Conservation (phyloP, 768 basidiomycete genomes). For the Suillus bovinus region DNA sequence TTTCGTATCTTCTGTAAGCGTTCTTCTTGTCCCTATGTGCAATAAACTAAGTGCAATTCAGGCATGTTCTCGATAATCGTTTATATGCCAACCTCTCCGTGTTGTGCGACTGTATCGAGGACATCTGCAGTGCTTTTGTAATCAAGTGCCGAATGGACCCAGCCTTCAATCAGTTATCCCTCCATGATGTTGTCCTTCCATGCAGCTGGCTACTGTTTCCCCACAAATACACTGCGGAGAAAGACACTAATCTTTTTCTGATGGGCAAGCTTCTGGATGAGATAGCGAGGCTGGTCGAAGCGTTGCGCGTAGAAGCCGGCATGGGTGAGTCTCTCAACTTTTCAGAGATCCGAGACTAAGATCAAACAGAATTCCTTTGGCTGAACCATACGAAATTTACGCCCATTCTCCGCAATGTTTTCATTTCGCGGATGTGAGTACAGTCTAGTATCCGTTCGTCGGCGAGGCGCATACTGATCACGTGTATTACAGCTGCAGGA, state of each 20-base stretch:
- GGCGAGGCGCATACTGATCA: constrained; percentile 2
- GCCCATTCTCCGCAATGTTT: constrained; percentile 34
- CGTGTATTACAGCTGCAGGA: constrained; percentile 40
- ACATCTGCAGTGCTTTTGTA: constrained; percentile 42
- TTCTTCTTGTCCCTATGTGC: background rate
- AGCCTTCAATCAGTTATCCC: background rate
- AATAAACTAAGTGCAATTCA: constrained; percentile 19
- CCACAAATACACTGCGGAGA: constrained; percentile 16
- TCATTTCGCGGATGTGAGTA: constrained; percentile 49
- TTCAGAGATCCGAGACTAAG: background rate
- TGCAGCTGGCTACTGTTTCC: constrained; percentile 48
- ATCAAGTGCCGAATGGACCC: constrained; percentile 32
- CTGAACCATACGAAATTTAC: constrained; percentile 17
- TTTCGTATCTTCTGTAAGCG: constrained; percentile 18
- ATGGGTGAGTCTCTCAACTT: constrained; percentile 23
- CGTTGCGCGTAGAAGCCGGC: constrained; percentile 29
- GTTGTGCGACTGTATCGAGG: constrained; percentile 54
- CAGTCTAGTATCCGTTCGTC: background rate
- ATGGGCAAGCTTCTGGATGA: constrained; percentile 15
- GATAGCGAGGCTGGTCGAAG: constrained; percentile 27
- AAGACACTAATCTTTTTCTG: constrained; percentile 11
- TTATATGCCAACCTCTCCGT: constrained; percentile 47
- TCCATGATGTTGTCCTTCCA: constrained; percentile 54
- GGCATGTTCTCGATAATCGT: constrained; percentile 41
- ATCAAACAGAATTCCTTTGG: background rate